These are phyloP conservation scores for Ustilago vetiveriae DNA, from an alignment of 1,284 basidiomycete genomes.

Conservation along the genomic window DNA sequence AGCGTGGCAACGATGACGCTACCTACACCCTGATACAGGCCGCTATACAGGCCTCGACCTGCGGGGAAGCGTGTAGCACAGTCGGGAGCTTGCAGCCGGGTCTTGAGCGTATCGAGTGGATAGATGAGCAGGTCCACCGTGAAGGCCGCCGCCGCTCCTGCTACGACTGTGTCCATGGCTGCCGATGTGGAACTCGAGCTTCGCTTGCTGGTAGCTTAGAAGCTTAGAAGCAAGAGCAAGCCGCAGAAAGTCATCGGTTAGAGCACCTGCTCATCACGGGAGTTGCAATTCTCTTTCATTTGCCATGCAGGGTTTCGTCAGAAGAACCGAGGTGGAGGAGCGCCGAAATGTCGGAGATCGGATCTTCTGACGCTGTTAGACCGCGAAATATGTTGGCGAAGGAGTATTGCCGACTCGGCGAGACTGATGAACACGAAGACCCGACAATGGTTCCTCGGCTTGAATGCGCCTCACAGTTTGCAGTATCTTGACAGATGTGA, in stretches of 20 bases:
- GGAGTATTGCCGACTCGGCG: too few relatives aligned
- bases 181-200: too few relatives aligned
- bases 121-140: conserved; percentile 86
- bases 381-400: too few relatives aligned
- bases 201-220: too few relatives aligned
- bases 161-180: conserved; percentile 46
- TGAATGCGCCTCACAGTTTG: too few relatives aligned
- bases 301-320: conserved; percentile 20
- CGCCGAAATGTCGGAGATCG: conserved; percentile 5
- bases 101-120: conserved; percentile 96
- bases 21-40: conserved; percentile 94
- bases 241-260: too few relatives aligned
- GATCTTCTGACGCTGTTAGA: neutral
- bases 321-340: conserved; percentile 30
- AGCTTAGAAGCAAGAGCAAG: too few relatives aligned
- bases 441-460: too few relatives aligned
- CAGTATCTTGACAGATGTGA: too few relatives aligned
- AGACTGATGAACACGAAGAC: too few relatives aligned
- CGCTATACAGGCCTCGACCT: conserved; percentile 83
- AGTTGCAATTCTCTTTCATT: too few relatives aligned
- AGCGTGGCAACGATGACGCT: conserved; percentile 95
- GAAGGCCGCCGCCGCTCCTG: conserved; percentile 61
- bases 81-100: conserved; percentile 86
- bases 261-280: too few relatives aligned
- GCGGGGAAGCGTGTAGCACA: conserved; percentile 75